Evolutionary conservation across 495 filamentous ascomycete species (phyloP).

Genomic region (Delitschia confertaspora): DNA sequence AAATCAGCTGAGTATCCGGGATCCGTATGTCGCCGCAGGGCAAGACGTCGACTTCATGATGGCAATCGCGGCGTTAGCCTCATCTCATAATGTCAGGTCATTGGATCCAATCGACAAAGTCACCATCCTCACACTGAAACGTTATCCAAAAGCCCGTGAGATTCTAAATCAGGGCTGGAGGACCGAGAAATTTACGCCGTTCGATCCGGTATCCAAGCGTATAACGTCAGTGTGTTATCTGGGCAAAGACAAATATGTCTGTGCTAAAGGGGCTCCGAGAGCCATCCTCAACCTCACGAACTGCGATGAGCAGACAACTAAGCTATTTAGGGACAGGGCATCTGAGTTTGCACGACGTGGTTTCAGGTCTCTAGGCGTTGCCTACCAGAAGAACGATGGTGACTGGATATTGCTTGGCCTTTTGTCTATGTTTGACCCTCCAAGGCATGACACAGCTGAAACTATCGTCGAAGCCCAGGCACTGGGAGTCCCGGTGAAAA

Average conservation of each 20-base stretch:
- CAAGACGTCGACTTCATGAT: slow-evolving; percentile 76
- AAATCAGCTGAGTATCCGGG: slow-evolving; percentile 66
- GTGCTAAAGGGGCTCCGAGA: slow-evolving; percentile 68
- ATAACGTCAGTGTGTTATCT: slow-evolving; percentile 59
- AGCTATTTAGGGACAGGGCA: slow-evolving; percentile 61
- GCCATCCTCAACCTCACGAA: slow-evolving; percentile 58
- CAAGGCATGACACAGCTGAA: slow-evolving; percentile 68
- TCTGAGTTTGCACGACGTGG: slow-evolving; percentile 67
- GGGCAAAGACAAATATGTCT: slow-evolving; percentile 58
- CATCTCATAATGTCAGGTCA: slow-evolving; percentile 69
- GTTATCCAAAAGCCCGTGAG: slow-evolving; percentile 64
- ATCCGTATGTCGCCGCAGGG: slow-evolving; percentile 65
- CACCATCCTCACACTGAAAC: slow-evolving; percentile 62
- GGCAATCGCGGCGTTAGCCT: slow-evolving; percentile 64
- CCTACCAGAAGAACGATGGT: slow-evolving; percentile 41
- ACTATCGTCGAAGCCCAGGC: slow-evolving; percentile 69
- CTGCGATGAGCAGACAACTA: slow-evolving; percentile 55
- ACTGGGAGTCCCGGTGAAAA: slow-evolving; percentile 69
- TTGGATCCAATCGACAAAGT: slow-evolving; percentile 72
- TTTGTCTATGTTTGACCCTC: slow-evolving; percentile 72
- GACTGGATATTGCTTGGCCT: slow-evolving; percentile 60
- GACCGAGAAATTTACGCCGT: slow-evolving; percentile 67
- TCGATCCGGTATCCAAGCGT: slow-evolving; percentile 72
- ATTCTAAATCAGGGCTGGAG: slow-evolving; percentile 62
- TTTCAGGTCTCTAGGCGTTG: slow-evolving; percentile 74